Base-by-base conservation (phyloP, 179 eudicot genomes). In the Beta macrorhiza region DNA sequence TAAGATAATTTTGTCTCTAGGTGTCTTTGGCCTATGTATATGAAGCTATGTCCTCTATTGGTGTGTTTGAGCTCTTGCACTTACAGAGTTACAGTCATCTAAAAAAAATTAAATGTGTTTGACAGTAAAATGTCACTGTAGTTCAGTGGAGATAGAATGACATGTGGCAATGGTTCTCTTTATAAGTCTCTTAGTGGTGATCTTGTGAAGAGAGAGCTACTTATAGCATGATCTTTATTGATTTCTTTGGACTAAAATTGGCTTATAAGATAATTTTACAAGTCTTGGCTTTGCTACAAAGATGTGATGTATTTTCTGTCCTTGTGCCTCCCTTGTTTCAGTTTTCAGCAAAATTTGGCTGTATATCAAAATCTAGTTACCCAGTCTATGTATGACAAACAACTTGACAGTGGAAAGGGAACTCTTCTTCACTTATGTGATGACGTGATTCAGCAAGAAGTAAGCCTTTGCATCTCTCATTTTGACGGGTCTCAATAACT, bases 391-490 rank as follows among this genome's bases (percentile, higher is more conserved):
- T 97, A 97, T 78, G 98, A 97, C 84, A 97, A 97, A 81, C 99
- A 97, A 82, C 88, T 97, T 74, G 99, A 97, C 88, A 94, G 99
- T 79, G 99, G 99, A 87, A 92, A 84, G 83, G 98, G 99, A 78
- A 97, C 99, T 73, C 98, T 97, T 83, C 97, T 97, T 79, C 99
- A 97, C 84, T 88, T 97, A 76, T 97, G 99, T 74, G 99, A 97
- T 87, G 98, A 97, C 67, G 99, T 97, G 82, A 89, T 97, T 87
- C 98, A 97, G 84, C 99, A 97, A 86, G 99, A 97, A 88, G 99
- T 97, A 87, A 88, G 94, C 84, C 37, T 57, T 32, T 52, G 29
- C 32, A 56, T 70, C 73, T 16, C 22, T 53, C 42, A 73, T 71
- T 56, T 80, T 58, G 58, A 56, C 47, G 75, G 71, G 5, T 62